A percentile compares a stretch with the other conserved stretches of the same genome.
phyloP scores from a whole-genome alignment of 352 stramenopile genomes.

The Phytophthora capsici region DNA sequence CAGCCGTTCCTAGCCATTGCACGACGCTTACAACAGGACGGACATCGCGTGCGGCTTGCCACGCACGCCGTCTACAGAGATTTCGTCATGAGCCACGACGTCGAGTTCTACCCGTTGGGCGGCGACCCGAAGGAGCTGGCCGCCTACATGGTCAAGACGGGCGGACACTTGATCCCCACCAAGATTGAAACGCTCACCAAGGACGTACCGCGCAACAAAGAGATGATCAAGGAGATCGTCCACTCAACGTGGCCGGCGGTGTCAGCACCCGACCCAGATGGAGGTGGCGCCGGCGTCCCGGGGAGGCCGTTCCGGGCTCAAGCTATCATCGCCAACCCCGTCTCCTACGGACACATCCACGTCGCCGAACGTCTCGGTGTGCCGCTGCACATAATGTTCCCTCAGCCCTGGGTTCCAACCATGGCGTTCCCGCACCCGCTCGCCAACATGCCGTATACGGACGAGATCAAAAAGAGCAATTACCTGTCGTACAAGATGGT shows the following conservation, averaged over 20 bases:
- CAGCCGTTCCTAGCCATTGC: slow-evolving; percentile 80
- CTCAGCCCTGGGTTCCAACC: slow-evolving; percentile 27
- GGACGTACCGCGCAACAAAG: slow-evolving; percentile 77
- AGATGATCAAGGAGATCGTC: slow-evolving; percentile 89
- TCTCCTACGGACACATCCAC: slow-evolving; percentile 91
- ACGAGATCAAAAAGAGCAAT: slow-evolving; percentile 21
- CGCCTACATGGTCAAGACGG: slow-evolving; percentile 60
- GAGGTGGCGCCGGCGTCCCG: slow-evolving; percentile 15
- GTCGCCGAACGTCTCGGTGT: slow-evolving; percentile 91
- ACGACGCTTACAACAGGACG: slow-evolving; percentile 67
- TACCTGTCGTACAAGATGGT: slow-evolving; percentile 31
- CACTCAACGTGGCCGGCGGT: slow-evolving; percentile 85
- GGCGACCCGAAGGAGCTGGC: slow-evolving; percentile 54
- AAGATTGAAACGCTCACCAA: slow-evolving; percentile 45
- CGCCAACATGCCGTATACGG: slow-evolving; percentile 26
- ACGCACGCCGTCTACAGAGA: slow-evolving; percentile 87
- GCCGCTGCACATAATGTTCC: slow-evolving; percentile 90
- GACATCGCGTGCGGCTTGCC: slow-evolving; percentile 90
- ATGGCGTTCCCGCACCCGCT: slow-evolving; percentile 27
- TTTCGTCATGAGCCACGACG: slow-evolving; percentile 66
- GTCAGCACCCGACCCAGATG: slow-evolving; percentile 67
- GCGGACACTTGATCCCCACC: slow-evolving; percentile 61
- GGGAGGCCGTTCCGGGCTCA: slow-evolving; percentile 76
- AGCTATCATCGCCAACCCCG: slow-evolving; percentile 93
- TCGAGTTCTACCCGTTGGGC: slow-evolving; percentile 77